Conservation (phyloP, 2,329 filamentous ascomycete genomes). For the Fusarium longipes region DNA sequence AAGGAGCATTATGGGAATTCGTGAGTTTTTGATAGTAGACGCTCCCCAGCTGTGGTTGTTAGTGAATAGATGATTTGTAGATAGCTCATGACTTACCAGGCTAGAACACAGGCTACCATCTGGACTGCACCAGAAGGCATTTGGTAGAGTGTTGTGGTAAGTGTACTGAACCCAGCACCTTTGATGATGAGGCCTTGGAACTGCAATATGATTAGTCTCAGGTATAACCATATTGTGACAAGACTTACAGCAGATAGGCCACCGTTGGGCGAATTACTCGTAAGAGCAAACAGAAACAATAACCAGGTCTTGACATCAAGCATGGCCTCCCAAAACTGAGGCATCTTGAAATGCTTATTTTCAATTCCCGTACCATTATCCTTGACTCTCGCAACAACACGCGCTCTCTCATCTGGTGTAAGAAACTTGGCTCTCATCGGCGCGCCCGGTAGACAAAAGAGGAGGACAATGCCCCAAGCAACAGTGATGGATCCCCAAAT, state of each 20-base stretch:
- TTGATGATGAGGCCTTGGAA: constrained; percentile 44
- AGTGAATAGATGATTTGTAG: not conserved
- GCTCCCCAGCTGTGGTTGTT: constrained; percentile 18
- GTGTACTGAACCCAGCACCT: constrained; percentile 36
- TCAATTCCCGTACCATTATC: constrained; percentile 64
- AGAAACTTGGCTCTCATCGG: constrained; percentile 64
- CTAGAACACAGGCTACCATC: constrained; percentile 20
- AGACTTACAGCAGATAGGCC: constrained; percentile 49
- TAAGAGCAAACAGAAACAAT: constrained; percentile 63
- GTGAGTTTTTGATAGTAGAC: constrained; percentile 2
- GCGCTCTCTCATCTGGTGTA: constrained; percentile 56
- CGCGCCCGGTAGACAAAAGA: constrained; percentile 64
- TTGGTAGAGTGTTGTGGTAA: constrained; percentile 28
- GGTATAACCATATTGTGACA: fast-evolving
- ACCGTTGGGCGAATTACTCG: constrained; percentile 67
- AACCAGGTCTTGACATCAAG: constrained; percentile 70
- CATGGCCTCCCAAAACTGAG: constrained; percentile 60
- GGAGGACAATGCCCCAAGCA: constrained; percentile 65
- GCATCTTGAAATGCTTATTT: constrained; percentile 62
- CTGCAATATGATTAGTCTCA: constrained; percentile 28
- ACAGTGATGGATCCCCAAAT: constrained; percentile 44
- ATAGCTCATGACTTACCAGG: constrained; percentile 17
- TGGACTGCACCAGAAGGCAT: constrained; percentile 39
- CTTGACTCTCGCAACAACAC: constrained; percentile 61
- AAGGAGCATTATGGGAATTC: constrained; percentile 32